These are phyloP conservation scores for Exophiala sp. DNA, from an alignment of 2,329 filamentous ascomycete species.

Conservation along the genomic window DNA sequence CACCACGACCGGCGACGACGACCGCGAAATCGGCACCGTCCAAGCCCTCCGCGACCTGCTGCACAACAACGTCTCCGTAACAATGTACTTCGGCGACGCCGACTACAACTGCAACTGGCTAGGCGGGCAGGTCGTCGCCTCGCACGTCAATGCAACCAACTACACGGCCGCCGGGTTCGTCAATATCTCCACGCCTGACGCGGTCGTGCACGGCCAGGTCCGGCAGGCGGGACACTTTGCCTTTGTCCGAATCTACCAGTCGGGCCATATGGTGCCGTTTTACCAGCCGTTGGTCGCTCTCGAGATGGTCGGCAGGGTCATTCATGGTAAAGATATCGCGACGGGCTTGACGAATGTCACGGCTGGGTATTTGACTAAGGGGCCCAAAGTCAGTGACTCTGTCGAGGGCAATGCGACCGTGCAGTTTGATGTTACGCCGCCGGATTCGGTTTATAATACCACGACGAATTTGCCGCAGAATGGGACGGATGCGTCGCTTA, in stretches of 20 bases:
- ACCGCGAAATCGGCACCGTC: slow-evolving; percentile 40
- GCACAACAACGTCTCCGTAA: slow-evolving; percentile 35
- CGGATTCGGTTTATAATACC: slow-evolving; percentile 17
- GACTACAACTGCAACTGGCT: slow-evolving; percentile 32
- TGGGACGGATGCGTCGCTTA: slow-evolving; percentile 3
- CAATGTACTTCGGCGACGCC: slow-evolving; percentile 33
- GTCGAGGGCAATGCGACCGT: slow-evolving; percentile 31
- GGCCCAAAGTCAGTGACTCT: slow-evolving; percentile 46
- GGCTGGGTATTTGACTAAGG: slow-evolving; percentile 48
- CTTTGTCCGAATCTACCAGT: slow-evolving; percentile 39
- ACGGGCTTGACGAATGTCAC: slow-evolving; percentile 42
- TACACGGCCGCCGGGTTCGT: slow-evolving; percentile 36
- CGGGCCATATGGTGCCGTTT: slow-evolving; percentile 38
- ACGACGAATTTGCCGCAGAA: slow-evolving; percentile 25
- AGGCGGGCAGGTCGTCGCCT: slow-evolving; percentile 53
- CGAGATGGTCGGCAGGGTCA: slow-evolving; percentile 55
- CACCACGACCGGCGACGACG: slow-evolving; percentile 40
- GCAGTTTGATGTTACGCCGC: slow-evolving; percentile 22
- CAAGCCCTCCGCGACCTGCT: slow-evolving; percentile 41
- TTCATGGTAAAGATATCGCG: slow-evolving; percentile 51
- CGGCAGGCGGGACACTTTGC: slow-evolving; percentile 44
- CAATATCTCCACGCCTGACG: slow-evolving; percentile 36
- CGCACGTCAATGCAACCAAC: slow-evolving; percentile 40
- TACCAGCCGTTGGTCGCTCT: slow-evolving; percentile 54
- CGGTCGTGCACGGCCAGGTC: slow-evolving; percentile 49